phyloP scores from a whole-genome alignment of 2,329 filamentous ascomycete species.

The Pseudogymnoascus sp. region DNA sequence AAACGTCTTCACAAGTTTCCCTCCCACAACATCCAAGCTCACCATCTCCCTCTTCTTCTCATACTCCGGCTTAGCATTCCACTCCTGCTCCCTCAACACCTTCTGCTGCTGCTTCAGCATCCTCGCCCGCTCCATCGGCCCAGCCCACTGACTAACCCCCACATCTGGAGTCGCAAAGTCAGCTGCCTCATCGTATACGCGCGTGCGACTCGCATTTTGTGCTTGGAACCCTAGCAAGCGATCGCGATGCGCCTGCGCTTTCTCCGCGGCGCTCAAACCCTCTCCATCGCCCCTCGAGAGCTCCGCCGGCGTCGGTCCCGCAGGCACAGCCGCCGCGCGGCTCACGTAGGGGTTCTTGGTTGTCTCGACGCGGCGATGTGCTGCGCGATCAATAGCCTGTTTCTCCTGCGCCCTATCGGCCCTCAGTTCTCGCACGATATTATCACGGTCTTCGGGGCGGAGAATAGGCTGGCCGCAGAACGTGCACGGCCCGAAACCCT shows the following conservation, averaged over 20 bases:
- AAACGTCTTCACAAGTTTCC: conserved; percentile 41
- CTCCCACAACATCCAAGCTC: conserved; percentile 57
- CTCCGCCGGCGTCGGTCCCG: conserved; percentile 1
- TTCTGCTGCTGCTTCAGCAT: conserved; percentile 63
- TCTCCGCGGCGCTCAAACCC: conserved; percentile 25
- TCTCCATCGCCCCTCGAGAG: conserved; percentile 14
- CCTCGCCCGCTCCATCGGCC: conserved; percentile 55
- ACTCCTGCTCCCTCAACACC: conserved; percentile 58
- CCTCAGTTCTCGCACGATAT: conserved; percentile 74
- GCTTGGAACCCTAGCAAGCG: conserved; percentile 58
- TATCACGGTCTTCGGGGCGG: conserved; percentile 63
- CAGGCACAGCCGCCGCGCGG: background rate
- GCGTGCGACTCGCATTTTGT: conserved; percentile 60
- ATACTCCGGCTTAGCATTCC: conserved; percentile 58
- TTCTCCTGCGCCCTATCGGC: conserved; percentile 81
- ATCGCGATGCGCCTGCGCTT: conserved; percentile 57
- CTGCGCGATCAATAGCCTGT: conserved; percentile 69
- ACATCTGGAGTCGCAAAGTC: conserved; percentile 52
- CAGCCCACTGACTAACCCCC: conserved; percentile 57
- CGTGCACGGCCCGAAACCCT: conserved; percentile 89
- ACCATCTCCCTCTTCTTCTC: conserved; percentile 63
- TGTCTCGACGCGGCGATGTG: conserved; percentile 58
- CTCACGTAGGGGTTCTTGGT: background rate
- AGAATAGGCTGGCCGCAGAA: conserved; percentile 75
- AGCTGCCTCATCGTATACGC: conserved; percentile 61